Percentiles rank a stretch among this genome's conserved stretches.
These are phyloP conservation scores for Globisporangium mamillatum DNA, from an alignment of 352 stramenopile genomes.

Conservation along the genomic window DNA sequence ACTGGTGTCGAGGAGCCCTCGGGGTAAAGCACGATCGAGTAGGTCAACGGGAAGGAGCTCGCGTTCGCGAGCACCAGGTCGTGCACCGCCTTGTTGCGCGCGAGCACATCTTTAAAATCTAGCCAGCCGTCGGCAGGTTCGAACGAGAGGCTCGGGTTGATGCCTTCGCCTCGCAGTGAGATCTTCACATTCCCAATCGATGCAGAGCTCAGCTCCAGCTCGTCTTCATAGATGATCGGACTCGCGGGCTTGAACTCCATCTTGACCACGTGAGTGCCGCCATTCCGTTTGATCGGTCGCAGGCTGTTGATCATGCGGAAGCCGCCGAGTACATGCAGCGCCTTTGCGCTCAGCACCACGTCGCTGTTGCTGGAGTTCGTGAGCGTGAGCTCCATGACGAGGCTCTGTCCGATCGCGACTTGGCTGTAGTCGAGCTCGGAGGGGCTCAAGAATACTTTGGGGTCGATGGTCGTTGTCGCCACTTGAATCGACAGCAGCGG, in stretches of 20 bases:
- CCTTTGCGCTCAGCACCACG: conserved; percentile 40
- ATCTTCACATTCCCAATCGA: conserved; percentile 35
- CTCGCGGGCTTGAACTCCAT: conserved; percentile 69
- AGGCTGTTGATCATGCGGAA: conserved; percentile 81
- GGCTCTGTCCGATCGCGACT: conserved; percentile 77
- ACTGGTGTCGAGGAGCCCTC: background rate
- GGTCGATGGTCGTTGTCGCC: conserved; percentile 56
- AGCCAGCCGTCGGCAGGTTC: conserved; percentile 52
- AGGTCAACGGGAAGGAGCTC: conserved; percentile 62
- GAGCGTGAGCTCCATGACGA: conserved; percentile 55
- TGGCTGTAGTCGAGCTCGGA: conserved; percentile 77
- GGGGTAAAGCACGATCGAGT: conserved; percentile 33
- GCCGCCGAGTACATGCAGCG: conserved; percentile 78
- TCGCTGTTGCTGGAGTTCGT: conserved; percentile 42
- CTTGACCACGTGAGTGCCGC: conserved; percentile 27
- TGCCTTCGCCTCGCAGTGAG: conserved; percentile 57
- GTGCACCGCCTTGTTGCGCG: conserved; percentile 36
- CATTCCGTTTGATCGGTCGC: conserved; percentile 30
- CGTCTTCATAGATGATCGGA: conserved; percentile 66
- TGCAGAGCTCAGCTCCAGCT: conserved; percentile 49
- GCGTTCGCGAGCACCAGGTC: conserved; percentile 63
- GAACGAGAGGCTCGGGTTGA: conserved; percentile 76
- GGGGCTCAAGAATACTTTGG: conserved; percentile 42
- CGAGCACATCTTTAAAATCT: conserved; percentile 69
- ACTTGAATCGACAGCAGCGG: conserved; percentile 64